phyloP scores from a whole-genome alignment of 495 filamentous ascomycete genomes.

The Thermothielavioides terrestris region DNA sequence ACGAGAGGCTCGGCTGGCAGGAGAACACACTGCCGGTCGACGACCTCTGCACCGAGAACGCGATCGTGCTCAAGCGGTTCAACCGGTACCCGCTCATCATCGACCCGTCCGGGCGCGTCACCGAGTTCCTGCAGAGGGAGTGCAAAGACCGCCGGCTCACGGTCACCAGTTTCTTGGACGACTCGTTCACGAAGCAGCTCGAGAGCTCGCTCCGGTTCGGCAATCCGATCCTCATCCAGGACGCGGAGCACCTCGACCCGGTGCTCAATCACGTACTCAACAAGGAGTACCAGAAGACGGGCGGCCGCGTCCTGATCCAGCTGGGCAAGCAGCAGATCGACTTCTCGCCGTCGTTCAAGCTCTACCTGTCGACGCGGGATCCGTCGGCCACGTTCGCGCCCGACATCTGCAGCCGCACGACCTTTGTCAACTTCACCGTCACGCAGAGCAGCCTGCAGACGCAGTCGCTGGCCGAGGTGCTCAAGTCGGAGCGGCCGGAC shows the following conservation, averaged over 20 bases:
- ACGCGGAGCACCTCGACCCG: constrained; percentile 93
- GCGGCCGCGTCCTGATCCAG: constrained; percentile 94
- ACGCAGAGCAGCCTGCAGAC: constrained; percentile 98
- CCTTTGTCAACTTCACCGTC: constrained; percentile 98
- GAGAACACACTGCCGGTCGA: constrained; percentile 93
- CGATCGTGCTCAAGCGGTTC: constrained; percentile 92
- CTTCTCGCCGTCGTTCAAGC: constrained; percentile 93
- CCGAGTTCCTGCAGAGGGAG: constrained; percentile 89
- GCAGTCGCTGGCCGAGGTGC: constrained; percentile 89
- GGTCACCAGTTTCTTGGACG: constrained; percentile 95
- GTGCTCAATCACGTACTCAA: constrained; percentile 98
- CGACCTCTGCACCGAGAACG: constrained; percentile 97
- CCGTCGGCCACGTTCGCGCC: constrained; percentile 95
- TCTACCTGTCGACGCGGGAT: constrained; percentile 92
- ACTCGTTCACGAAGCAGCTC: constrained; percentile 94
- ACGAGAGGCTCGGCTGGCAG: constrained; percentile 92
- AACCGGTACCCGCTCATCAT: constrained; percentile 98
- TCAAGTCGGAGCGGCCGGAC: constrained; percentile 95
- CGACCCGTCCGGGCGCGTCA: constrained; percentile 88
- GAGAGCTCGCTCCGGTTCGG: constrained; percentile 96
- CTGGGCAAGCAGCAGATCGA: constrained; percentile 98
- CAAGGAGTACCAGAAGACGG: constrained; percentile 99
- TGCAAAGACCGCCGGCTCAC: constrained; percentile 89
- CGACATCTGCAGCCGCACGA: constrained; percentile 95
- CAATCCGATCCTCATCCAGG: constrained; percentile 96